Base-by-base conservation (phyloP, 2,329 filamentous ascomycete genomes). In the Trichoderma sp. region DNA sequence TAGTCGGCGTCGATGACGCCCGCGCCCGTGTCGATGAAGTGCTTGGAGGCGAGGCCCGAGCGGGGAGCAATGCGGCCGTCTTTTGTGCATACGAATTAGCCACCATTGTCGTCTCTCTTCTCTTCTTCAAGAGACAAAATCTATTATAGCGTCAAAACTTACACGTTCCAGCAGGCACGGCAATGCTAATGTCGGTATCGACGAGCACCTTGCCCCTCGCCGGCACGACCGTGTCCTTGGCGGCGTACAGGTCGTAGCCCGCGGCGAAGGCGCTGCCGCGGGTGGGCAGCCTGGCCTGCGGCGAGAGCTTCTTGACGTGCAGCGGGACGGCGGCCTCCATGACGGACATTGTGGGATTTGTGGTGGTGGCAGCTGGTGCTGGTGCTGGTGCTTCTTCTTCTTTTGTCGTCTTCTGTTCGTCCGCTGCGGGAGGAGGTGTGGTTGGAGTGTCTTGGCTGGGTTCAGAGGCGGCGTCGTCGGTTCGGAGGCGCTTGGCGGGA, bases 1-100 rank as follows among this genome's bases (percentile, higher is more conserved):
- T 99, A 99, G 79, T 99, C 95, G 41, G 94, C 93, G 78, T 99
- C 95, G 72, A 99, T 98, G 69, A 99, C 95, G 63, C 95, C 95
- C 0, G 95, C 95, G 68, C 96, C 93, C 0, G 91, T 95, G 77
- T 97, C 93, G 76, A 99, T 98, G 79, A 93, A 95, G 81, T 98
- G 88, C 82, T 99, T 99, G 67, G 88, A 84, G 2, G 94, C 94
- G 43, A 97, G 88, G 55, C 93, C 93, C n/a, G 91, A 95, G 69
- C 93, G 90, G 10, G 93, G 93, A 3, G 93, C 93, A 63, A 97
- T 88, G 65, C 93, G 90, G 70, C 94, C 94, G 76, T 98, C 92
- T 94, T 17, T 12, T 6, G 14, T 44, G 7, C 5, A 14, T 14
- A 4, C 12, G 14, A 3, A 21, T 63, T 45, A 63, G 59, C 50